Conservation (phyloP, 2,329 filamentous ascomycete species). For the Cladophialophora psammophila region DNA sequence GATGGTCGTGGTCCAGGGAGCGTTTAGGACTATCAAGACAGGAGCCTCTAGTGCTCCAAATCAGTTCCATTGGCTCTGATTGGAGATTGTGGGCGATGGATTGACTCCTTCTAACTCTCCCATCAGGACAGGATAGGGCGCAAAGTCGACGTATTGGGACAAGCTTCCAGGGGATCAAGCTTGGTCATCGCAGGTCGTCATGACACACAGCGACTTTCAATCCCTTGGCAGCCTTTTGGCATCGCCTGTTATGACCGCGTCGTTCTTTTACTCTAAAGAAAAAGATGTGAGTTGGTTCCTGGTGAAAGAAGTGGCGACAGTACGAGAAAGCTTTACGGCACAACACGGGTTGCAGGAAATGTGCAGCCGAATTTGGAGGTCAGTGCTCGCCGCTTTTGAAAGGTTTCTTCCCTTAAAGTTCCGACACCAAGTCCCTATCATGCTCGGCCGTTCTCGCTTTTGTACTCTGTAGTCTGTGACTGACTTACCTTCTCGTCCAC, state of each 20-base stretch:
- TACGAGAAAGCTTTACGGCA: background rate
- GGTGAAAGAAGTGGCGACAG: background rate
- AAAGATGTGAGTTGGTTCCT: background rate
- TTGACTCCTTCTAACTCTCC: background rate
- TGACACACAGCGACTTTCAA: background rate
- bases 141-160: background rate
- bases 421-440: too few species aligned
- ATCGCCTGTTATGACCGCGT: background rate
- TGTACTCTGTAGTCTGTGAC: too few species aligned
- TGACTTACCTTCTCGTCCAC: too few species aligned
- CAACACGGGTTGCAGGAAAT: too few species aligned
- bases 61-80: background rate
- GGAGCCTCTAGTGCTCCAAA: background rate
- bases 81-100: background rate
- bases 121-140: background rate
- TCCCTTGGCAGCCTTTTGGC: background rate
- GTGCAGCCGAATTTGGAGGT: too few species aligned
- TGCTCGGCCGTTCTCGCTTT: too few species aligned
- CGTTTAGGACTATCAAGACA: background rate
- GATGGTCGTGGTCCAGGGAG: background rate
- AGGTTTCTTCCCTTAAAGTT: too few species aligned
- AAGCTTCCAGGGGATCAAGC: background rate
- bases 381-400: too few species aligned
- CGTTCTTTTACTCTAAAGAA: background rate
- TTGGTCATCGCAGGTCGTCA: background rate